Evolutionary conservation across 2,329 filamentous ascomycete genomes (phyloP).

Genomic region (Diaporthe vexans): DNA sequence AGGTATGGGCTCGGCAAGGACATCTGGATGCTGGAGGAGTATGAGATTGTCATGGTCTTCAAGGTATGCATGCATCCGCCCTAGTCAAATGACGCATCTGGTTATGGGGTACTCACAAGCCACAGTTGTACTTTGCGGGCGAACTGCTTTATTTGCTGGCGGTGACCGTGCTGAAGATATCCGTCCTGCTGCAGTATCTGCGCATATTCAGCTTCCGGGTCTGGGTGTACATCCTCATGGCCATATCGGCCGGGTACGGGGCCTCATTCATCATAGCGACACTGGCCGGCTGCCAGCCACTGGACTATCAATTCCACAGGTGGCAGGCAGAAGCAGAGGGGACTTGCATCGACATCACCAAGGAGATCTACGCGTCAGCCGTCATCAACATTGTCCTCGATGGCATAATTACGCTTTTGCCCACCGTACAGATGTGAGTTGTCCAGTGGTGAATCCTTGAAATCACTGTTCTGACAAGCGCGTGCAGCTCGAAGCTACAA

Average conservation of each 20-base stretch:
- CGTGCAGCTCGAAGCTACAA: neutral
- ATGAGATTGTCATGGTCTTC: neutral
- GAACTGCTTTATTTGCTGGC: neutral
- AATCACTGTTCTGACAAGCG: neutral
- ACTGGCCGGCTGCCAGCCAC: neutral
- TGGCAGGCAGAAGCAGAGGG: neutral
- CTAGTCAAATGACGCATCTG: too few relatives aligned
- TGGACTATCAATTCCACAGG: neutral
- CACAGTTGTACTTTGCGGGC: neutral
- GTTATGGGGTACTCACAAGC: neutral
- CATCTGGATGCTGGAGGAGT: conserved; percentile 3
- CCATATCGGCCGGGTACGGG: neutral
- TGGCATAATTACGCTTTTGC: neutral
- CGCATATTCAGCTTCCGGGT: neutral
- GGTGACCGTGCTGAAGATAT: neutral
- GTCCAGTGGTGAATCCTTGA: too few relatives aligned
- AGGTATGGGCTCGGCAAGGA: neutral
- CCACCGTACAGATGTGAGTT: neutral
- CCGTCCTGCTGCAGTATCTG: neutral
- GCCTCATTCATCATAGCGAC: neutral
- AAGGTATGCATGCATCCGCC: neutral
- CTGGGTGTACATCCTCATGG: neutral
- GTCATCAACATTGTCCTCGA: conserved; percentile 5
- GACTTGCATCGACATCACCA: neutral
- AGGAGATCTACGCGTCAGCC: neutral